These are phyloP conservation scores for Ganoderma sinense DNA, from an alignment of 1,284 basidiomycete species.

Conservation along the genomic window DNA sequence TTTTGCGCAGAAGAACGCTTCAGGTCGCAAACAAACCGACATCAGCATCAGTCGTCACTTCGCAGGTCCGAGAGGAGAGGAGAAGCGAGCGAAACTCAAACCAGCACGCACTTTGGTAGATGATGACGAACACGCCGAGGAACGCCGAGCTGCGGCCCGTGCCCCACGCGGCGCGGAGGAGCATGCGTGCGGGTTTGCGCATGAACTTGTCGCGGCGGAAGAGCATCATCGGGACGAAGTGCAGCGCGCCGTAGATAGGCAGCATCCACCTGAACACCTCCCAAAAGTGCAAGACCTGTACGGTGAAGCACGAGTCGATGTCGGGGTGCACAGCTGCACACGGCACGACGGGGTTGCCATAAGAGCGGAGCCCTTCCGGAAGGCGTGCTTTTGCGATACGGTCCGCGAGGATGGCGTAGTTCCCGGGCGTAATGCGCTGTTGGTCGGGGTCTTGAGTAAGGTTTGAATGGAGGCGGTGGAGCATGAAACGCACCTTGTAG, in stretches of 20 bases:
- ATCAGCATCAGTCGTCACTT: too few relatives aligned
- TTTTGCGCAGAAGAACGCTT: constrained; percentile 81
- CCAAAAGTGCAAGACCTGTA: constrained; percentile 80
- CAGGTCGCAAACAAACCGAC: too few relatives aligned
- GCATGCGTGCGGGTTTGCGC: constrained; percentile 68
- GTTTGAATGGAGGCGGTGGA: neutral
- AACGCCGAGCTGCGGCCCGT: constrained; percentile 90
- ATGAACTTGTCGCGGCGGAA: constrained; percentile 74
- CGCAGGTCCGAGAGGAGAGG: too few relatives aligned
- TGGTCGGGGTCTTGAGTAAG: constrained; percentile 26
- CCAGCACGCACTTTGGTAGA: constrained; percentile 77
- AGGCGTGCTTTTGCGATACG: constrained; percentile 44
- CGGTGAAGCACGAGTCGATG: constrained; percentile 71
- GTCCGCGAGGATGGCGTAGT: constrained; percentile 46
- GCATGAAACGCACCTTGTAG: constrained; percentile 49
- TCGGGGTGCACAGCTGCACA: constrained; percentile 85
- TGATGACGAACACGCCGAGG: constrained; percentile 84
- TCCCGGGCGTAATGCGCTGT: constrained; percentile 51
- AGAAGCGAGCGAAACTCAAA: constrained; percentile 2
- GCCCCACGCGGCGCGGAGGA: constrained; percentile 73
- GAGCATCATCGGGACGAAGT: constrained; percentile 86
- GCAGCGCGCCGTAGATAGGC: constrained; percentile 88
- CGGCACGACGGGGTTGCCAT: constrained; percentile 64
- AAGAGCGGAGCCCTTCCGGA: constrained; percentile 44
- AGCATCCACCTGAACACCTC: constrained; percentile 88